Percentiles rank a stretch among this genome's conserved stretches.
Conservation (phyloP, 176 grass and related monocot species). For the Themeda triandra region DNA sequence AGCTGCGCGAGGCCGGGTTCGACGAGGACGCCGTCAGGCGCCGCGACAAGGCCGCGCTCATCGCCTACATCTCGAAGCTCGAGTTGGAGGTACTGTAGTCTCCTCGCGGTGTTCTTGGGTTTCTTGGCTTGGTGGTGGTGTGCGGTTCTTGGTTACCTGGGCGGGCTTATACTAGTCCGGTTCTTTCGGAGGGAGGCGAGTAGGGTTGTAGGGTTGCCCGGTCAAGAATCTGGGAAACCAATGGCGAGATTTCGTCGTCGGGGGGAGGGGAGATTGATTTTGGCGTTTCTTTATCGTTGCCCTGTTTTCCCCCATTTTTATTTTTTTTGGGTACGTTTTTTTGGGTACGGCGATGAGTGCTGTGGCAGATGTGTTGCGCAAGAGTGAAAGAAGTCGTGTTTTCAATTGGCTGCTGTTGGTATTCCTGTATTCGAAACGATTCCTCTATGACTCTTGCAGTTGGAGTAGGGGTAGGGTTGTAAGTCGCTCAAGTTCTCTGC, state of each 20-base stretch:
- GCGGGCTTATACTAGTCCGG: background rate
- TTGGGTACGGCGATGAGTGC: background rate
- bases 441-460: background rate
- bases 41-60: constrained; percentile 71
- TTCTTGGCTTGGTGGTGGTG: background rate
- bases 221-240: background rate
- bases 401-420: background rate
- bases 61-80: constrained; percentile 68
- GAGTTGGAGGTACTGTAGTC: constrained; percentile 54
- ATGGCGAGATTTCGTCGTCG: background rate
- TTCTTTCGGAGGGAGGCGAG: background rate
- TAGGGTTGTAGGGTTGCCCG: background rate
- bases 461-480: background rate
- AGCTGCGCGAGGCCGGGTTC: constrained; percentile 69
- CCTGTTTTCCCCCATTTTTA: background rate
- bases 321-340: too few species aligned
- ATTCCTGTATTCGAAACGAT: background rate
- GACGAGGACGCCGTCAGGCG: constrained; percentile 78
- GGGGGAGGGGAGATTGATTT: background rate
- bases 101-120: background rate
- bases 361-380: background rate
- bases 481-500: background rate
- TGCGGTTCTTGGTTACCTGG: background rate
- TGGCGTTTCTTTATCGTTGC: background rate
- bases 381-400: background rate